A percentile compares a stretch with the other conserved stretches of the same genome.
phyloP scores from a whole-genome alignment of 116 monocot species.

The Dioscorea cayenensis region DNA sequence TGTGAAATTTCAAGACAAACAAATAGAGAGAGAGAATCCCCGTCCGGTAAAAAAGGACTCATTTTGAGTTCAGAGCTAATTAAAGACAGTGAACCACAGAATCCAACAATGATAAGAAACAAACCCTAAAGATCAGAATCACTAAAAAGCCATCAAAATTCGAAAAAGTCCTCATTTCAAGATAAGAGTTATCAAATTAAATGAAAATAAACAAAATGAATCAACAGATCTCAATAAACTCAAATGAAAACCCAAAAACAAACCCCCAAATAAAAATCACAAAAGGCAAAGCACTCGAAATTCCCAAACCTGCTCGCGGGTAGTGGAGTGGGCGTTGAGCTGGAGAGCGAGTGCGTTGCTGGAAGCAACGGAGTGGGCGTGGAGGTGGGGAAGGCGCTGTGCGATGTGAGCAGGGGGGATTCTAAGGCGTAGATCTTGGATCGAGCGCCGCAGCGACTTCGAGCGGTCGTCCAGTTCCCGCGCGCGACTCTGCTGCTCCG shows the following conservation, averaged over 20 bases:
- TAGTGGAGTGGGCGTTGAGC: constrained; percentile 80
- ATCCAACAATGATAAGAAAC: no score
- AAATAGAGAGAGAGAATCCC: no score
- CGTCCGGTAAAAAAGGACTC: no score
- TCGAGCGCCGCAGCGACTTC: constrained; percentile 40
- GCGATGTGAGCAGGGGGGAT: constrained; percentile 74
- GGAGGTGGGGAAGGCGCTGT: constrained; percentile 85
- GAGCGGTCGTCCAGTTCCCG: constrained; percentile 56
- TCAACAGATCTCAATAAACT: no score
- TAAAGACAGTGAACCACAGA: no score
- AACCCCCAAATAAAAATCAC: background rate
- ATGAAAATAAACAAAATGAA: no score
- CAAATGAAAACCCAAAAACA: background rate
- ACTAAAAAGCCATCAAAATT: no score
- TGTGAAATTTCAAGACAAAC: no score
- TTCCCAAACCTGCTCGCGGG: constrained; percentile 61
- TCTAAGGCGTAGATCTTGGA: constrained; percentile 72
- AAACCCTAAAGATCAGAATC: no score
- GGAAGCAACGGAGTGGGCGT: constrained; percentile 78
- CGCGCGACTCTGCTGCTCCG: constrained; percentile 69
- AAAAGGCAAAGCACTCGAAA: background rate
- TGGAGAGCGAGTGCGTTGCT: constrained; percentile 73
- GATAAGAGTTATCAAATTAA: no score
- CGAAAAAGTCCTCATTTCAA: no score
- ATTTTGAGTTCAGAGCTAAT: no score